Conservation (phyloP, 2,329 filamentous ascomycete genomes). For the Clonostachys chloroleuca region DNA sequence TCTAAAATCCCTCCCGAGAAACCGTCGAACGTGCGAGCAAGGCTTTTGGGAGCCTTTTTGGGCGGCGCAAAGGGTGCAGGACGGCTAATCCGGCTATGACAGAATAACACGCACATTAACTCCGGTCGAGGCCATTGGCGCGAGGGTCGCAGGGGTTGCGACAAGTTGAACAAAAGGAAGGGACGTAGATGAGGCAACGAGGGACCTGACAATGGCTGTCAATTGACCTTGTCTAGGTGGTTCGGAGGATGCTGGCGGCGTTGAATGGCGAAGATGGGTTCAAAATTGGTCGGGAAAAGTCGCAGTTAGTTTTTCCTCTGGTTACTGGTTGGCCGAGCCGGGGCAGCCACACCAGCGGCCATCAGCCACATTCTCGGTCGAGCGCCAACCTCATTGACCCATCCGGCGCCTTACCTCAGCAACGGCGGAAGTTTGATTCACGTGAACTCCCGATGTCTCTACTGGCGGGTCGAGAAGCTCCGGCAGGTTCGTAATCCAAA, state of each 20-base stretch:
- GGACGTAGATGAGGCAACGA: not conserved
- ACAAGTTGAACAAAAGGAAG: slow-evolving; percentile 20
- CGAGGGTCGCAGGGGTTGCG: slow-evolving; percentile 35
- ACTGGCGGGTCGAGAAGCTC: no score
- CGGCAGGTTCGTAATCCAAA: no score
- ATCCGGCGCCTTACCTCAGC: no score
- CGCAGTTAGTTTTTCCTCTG: slow-evolving; percentile 37
- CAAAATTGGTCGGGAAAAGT: slow-evolving; percentile 40
- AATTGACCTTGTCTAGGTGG: slow-evolving; percentile 37
- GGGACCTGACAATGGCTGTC: slow-evolving; percentile 31
- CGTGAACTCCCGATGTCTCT: no score
- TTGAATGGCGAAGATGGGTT: slow-evolving; percentile 32
- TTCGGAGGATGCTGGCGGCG: slow-evolving; percentile 24
- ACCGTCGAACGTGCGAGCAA: not conserved
- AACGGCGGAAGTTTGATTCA: no score
- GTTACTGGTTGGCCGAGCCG: slow-evolving; percentile 9
- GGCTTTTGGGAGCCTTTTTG: not conserved
- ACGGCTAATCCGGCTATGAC: slow-evolving; percentile 9
- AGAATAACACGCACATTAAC: slow-evolving; percentile 55
- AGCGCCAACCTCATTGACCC: no score
- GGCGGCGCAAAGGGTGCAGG: slow-evolving; percentile 2
- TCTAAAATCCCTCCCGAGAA: not conserved
- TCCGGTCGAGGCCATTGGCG: slow-evolving; percentile 62
- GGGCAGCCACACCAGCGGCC: slow-evolving; percentile 22
- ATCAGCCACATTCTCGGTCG: slow-evolving; percentile 1